These are phyloP conservation scores for Sclerotinia subarctica DNA, from an alignment of 2,329 filamentous ascomycete species.

Conservation along the genomic window DNA sequence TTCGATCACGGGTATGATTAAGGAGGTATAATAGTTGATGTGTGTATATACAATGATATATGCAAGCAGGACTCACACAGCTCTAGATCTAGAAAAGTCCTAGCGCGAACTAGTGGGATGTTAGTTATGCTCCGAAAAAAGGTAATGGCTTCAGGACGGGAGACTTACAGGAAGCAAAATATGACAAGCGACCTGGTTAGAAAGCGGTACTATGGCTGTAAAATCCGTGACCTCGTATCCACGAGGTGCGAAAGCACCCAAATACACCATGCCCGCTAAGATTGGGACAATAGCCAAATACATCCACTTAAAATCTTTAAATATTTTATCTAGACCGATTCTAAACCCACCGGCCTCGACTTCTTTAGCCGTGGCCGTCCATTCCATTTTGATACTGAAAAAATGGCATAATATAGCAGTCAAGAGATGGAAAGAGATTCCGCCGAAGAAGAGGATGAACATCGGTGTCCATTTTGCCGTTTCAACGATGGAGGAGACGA, in stretches of 20 bases:
- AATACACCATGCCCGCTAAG: slow-evolving; percentile 33
- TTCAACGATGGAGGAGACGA: slow-evolving; percentile 44
- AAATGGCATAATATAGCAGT: slow-evolving; percentile 44
- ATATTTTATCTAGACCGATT: slow-evolving; percentile 53
- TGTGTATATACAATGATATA: background rate
- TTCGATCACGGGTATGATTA: background rate
- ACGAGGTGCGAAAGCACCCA: slow-evolving; percentile 31
- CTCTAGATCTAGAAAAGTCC: slow-evolving; percentile 20
- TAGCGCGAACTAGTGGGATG: slow-evolving; percentile 21
- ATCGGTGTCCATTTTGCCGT: slow-evolving; percentile 54
- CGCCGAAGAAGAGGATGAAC: slow-evolving; percentile 45
- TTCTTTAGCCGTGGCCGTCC: slow-evolving; percentile 60
- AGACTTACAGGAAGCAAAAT: slow-evolving; percentile 25
- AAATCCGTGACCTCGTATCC: slow-evolving; percentile 57
- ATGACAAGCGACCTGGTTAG: slow-evolving; percentile 38
- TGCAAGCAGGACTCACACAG: too few relatives aligned
- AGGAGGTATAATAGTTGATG: background rate
- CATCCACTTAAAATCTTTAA: slow-evolving; percentile 55
- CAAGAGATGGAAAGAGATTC: slow-evolving; percentile 44
- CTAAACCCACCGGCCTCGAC: slow-evolving; percentile 55
- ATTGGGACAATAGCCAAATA: slow-evolving; percentile 36
- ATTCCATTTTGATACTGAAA: slow-evolving; percentile 44
- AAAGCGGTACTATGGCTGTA: slow-evolving; percentile 57
- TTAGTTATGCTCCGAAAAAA: background rate
- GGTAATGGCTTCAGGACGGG: background rate